These are phyloP conservation scores for Medicago lupulina DNA, from an alignment of 306 rosid genomes.

Conservation along the genomic window DNA sequence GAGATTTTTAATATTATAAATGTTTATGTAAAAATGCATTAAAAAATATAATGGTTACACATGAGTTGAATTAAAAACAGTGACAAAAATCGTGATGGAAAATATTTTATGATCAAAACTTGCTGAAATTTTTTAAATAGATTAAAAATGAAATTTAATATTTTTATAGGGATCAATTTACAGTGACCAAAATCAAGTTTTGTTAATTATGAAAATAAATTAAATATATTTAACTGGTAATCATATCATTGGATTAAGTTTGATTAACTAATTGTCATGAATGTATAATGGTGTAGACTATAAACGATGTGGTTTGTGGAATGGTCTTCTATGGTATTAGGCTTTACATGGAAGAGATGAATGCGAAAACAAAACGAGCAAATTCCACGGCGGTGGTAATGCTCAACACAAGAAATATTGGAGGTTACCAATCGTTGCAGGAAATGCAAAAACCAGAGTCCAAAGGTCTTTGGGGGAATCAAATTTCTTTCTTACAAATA, in stretches of 20 bases:
- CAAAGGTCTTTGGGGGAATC: slow-evolving; percentile 62
- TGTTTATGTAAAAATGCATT: too few relatives aligned
- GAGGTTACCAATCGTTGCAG: slow-evolving; percentile 51
- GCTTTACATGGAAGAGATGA: slow-evolving; percentile 60
- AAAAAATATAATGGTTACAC: too few relatives aligned
- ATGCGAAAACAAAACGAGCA: slow-evolving; percentile 39
- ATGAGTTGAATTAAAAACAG: too few relatives aligned
- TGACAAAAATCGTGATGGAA: too few relatives aligned
- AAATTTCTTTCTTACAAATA: slow-evolving; percentile 48
- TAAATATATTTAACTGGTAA: too few relatives aligned
- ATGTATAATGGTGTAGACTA: slow-evolving; percentile 45
- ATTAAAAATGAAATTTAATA: too few relatives aligned
- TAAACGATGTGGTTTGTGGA: slow-evolving; percentile 61
- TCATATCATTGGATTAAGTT: background rate
- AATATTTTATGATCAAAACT: too few relatives aligned
- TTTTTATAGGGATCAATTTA: too few relatives aligned
- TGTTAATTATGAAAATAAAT: too few relatives aligned
- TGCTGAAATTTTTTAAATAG: too few relatives aligned
- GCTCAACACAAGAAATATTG: slow-evolving; percentile 59
- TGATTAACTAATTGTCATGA: background rate
- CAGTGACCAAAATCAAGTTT: too few relatives aligned
- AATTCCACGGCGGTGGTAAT: slow-evolving; percentile 57
- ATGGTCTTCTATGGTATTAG: slow-evolving; percentile 54
- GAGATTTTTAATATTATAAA: too few relatives aligned
- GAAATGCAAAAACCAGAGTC: slow-evolving; percentile 54